Evolutionary conservation across 164 flowering plant species (phyloP), one percentile per base, ranked within the genome.

Genomic region (Umbellularia californica): DNA sequence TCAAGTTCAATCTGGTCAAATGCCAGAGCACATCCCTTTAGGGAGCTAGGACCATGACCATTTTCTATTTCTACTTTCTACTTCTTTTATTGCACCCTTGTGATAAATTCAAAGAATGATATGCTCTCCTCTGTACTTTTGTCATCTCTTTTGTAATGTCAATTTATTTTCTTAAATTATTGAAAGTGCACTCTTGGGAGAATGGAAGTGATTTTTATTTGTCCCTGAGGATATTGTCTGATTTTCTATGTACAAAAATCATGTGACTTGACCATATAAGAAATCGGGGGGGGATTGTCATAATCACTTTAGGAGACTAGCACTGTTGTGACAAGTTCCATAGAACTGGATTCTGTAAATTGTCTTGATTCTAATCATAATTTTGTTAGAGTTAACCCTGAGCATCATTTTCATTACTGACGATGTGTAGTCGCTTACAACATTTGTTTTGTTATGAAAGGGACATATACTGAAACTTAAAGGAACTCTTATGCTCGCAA

Each of bases 401-500:
- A 50, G 51, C 11, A 3, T 20, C 28, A 52, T 2, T 66, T 66
- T 5, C 55, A 23, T 30, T 55, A 27, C 58, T 74, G 65, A 68
- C 20, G 30, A 9, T 25, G 47, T 35, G 47, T 7, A 35, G 47
- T 35, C 0, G 70, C 41, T 33, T 58, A 58, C 33, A 20, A 20
- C 25, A 17, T 9, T 70, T 75, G 55, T 72, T 75, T n/a, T 76
- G 12, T 69, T 78, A 9, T 83, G 70, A 58, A 17, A 93, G 97
- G 99, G 98, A 9, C 98, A 95, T 79, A 15, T 92, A 51, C 85
- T 95, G 85, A 95, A 95, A 82, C 92, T 95, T 66, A 95, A 95
- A 83, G 98, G 94, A 66, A 93, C 96, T 67, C 82, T 93, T 64
- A 92, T 95, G 99, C 92, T 95, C 81, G 98, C 98, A 74, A 89